Conservation (phyloP, 306 rosid genomes). For the Trifolium subterraneum region DNA sequence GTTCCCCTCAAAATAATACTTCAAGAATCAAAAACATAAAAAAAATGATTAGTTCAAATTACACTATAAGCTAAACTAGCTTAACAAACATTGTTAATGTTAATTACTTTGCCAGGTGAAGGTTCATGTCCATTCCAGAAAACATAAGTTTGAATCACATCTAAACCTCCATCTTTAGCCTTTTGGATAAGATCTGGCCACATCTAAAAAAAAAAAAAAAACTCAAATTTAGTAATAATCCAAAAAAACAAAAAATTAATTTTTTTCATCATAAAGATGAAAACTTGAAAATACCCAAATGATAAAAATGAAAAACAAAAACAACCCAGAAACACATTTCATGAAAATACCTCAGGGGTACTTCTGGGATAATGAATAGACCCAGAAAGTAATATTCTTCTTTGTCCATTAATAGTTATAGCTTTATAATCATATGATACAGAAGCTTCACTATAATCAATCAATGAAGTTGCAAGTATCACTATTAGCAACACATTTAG, state of each 20-base stretch:
- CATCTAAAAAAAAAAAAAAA: slow-evolving; percentile 62
- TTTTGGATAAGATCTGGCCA: slow-evolving; percentile 99
- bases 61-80: slow-evolving; percentile 22
- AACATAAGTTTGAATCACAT: slow-evolving; percentile 95
- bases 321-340: slow-evolving; percentile 55
- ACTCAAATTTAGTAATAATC: not conserved
- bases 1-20: slow-evolving; percentile 93
- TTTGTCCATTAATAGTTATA: slow-evolving; percentile 86
- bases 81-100: slow-evolving; percentile 26
- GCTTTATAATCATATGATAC: slow-evolving; percentile 87
- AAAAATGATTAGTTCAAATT: slow-evolving; percentile 29
- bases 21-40: slow-evolving; percentile 33
- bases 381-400: slow-evolving; percentile 90
- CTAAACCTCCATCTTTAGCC: slow-evolving; percentile 98
- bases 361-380: slow-evolving; percentile 99
- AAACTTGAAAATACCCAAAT: slow-evolving; percentile 47
- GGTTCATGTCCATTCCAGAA: slow-evolving; percentile 99
- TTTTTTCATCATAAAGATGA: not conserved
- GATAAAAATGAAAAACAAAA: slow-evolving; percentile 33
- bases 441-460: slow-evolving; percentile 64
- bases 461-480: slow-evolving; percentile 47
- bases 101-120: slow-evolving; percentile 82
- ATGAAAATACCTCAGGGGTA: slow-evolving; percentile 78
- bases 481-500: slow-evolving; percentile 57
- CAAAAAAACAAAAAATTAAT: slow-evolving; percentile 1